These are phyloP conservation scores for Podochytrium sp. DNA, from an alignment of 192 early-diverging fungal species.

Conservation along the genomic window DNA sequence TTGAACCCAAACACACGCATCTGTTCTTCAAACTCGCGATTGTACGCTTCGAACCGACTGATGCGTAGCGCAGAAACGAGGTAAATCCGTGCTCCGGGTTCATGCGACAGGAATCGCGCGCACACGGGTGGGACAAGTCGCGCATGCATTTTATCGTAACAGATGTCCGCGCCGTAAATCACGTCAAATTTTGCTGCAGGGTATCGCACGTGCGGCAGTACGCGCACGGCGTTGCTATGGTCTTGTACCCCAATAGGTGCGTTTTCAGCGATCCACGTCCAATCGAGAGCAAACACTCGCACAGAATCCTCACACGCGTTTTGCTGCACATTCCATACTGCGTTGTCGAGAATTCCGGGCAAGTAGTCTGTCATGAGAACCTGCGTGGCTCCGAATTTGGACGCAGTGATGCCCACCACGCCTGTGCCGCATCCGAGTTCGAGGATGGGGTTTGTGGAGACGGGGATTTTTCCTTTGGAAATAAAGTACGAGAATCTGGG, in stretches of 20 bases:
- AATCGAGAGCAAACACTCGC: slow-evolving; percentile 8
- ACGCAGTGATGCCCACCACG: slow-evolving; percentile 15
- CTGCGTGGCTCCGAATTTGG: slow-evolving; percentile 5
- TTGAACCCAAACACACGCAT: slow-evolving; percentile 19
- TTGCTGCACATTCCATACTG: background rate
- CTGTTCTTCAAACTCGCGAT: slow-evolving; percentile 5
- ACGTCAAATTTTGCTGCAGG: background rate
- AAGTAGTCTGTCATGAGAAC: slow-evolving; percentile 27
- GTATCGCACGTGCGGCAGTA: background rate
- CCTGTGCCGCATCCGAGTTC: slow-evolving; percentile 29
- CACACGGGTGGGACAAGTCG: slow-evolving; percentile 25
- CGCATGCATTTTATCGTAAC: slow-evolving; percentile 21
- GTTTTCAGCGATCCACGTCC: slow-evolving; percentile 18
- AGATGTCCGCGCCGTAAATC: slow-evolving; percentile 23
- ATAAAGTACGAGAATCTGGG: slow-evolving; percentile 17
- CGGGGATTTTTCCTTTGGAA: slow-evolving; percentile 1
- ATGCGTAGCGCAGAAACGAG: slow-evolving; percentile 9
- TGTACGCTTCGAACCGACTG: background rate
- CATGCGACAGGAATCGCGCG: slow-evolving; percentile 5
- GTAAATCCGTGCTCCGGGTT: background rate
- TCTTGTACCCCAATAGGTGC: background rate
- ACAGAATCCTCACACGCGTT: slow-evolving; percentile 2
- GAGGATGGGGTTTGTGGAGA: background rate
- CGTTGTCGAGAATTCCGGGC: background rate
- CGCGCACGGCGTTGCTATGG: background rate